Base-by-base conservation (phyloP, 2,329 filamentous ascomycete species). In the Sporothrix globosa region DNA sequence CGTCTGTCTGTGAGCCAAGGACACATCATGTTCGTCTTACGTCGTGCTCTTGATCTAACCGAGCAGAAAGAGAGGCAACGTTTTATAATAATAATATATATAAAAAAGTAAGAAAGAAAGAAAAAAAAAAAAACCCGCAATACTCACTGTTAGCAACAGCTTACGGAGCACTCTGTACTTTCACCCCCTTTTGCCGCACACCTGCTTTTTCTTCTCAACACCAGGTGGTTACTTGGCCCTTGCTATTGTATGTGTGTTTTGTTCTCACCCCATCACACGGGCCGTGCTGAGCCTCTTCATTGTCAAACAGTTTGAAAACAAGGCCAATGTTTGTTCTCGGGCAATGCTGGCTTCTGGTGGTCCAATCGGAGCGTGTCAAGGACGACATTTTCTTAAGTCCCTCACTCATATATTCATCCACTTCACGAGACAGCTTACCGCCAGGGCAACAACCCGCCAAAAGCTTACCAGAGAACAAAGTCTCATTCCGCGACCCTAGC, bases 291-390 rank as follows among this genome's bases (percentile, higher is more conserved):
- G 67, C 67, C 67, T 52, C 67, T 41, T 68, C 39, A n/a, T 39
- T 60, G 67, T 60, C 53, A 61, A 52, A 69, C 27, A 24, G 67
- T 69, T 69, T 69, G 67, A 41, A 54, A 50, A 17, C 67, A 53
- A 21, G 52, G 67, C 48, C 54, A 24, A 39, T 17, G 27, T 60
- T 53, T 61, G 39, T 60, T 61, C 67, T 61, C 67, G 7, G 65
- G 30, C 13, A 53, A 53, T 13, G 2, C n/a, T 34, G 17, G 41
- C 34, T 11, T 4, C 46, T 54, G 50, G n/a, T 44, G 50, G 50
- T n/a, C 65, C 50, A 67, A 54, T 56, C 50, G 65, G 65, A 39
- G 19, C 48, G n/a, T 41, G 48, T 50, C 50, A 24, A 46, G n/a
- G 21, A 27, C 19, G 14, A 30, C 44, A 10, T 30, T 30, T 21